Evolutionary conservation across 495 filamentous ascomycete species (phyloP).

Genomic region (Penicillium ucsense): DNA sequence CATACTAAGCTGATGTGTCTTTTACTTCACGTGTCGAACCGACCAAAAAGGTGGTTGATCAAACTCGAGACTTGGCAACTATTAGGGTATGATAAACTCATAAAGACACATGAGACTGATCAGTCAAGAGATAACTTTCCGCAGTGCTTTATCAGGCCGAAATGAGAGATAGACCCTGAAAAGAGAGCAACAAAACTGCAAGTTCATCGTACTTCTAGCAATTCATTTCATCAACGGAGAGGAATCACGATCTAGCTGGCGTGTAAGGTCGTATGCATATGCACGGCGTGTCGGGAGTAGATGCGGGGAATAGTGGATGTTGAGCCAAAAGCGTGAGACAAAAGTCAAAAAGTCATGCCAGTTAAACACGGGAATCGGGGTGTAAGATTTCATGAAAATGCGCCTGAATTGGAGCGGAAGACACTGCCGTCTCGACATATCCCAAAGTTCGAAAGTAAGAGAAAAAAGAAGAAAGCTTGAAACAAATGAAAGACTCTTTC

Average conservation of each 20-base stretch:
- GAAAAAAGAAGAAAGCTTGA: constrained; percentile 2
- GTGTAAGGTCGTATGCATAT: background rate
- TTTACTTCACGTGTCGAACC: too few relatives aligned
- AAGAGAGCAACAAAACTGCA: constrained; percentile 4
- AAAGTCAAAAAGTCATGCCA: constrained; percentile 6
- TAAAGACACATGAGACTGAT: too few relatives aligned
- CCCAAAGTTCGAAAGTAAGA: too few relatives aligned
- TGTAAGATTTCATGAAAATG: constrained; percentile 10
- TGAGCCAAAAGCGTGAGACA: background rate
- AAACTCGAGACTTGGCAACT: too few relatives aligned
- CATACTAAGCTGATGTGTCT: too few relatives aligned
- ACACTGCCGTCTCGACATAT: too few relatives aligned
- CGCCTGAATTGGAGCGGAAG: background rate
- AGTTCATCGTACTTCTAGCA: constrained; percentile 13
- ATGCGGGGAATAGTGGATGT: background rate
- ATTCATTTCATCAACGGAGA: constrained; percentile 9
- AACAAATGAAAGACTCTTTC: background rate
- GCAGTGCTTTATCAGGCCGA: too few relatives aligned
- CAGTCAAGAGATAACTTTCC: too few relatives aligned
- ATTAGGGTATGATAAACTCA: too few relatives aligned
- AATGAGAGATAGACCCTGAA: too few relatives aligned
- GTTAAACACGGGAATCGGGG: constrained; percentile 6
- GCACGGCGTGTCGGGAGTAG: background rate
- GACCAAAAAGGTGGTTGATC: too few relatives aligned
- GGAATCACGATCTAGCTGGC: background rate